A percentile compares a stretch with the other conserved stretches of the same genome.
Conservation (phyloP, 495 filamentous ascomycete genomes). For the Talaromyces stipitatus region DNA sequence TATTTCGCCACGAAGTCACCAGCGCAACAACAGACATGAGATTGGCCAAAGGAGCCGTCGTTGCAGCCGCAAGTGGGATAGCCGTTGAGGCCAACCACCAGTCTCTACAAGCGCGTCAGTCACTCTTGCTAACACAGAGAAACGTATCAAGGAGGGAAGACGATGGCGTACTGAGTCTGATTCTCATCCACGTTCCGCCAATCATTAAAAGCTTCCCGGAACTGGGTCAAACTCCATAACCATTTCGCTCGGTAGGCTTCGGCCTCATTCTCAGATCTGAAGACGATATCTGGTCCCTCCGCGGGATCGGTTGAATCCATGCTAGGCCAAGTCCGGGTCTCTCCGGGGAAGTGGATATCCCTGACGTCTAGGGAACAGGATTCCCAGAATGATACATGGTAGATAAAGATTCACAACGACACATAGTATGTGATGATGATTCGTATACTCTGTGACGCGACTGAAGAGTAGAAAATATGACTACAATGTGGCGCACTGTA, state of each 20-base stretch:
- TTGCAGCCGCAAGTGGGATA: constrained; percentile 66
- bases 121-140: not conserved
- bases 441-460: not conserved
- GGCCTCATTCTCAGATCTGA: not conserved
- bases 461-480: not conserved
- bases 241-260: not conserved
- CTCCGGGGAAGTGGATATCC: not conserved
- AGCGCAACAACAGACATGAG: constrained; percentile 69
- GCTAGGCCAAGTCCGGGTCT: not conserved
- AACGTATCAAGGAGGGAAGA: not conserved
- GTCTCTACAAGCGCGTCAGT: constrained; percentile 15
- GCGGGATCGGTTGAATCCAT: not conserved
- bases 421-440: not conserved
- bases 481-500: not conserved
- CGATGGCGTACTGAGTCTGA: not conserved
- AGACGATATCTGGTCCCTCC: not conserved
- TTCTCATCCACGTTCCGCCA: not conserved
- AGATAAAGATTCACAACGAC: not conserved
- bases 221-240: not conserved
- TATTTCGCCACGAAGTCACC: constrained; percentile 56
- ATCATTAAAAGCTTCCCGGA: not conserved
- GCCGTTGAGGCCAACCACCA: constrained; percentile 80
- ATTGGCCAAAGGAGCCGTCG: constrained; percentile 65
- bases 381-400: not conserved
- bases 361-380: not conserved